A percentile compares a stretch with the other conserved stretches of the same genome.
Conservation (phyloP, 306 rosid genomes). For the Oxytropis ochrocephala region DNA sequence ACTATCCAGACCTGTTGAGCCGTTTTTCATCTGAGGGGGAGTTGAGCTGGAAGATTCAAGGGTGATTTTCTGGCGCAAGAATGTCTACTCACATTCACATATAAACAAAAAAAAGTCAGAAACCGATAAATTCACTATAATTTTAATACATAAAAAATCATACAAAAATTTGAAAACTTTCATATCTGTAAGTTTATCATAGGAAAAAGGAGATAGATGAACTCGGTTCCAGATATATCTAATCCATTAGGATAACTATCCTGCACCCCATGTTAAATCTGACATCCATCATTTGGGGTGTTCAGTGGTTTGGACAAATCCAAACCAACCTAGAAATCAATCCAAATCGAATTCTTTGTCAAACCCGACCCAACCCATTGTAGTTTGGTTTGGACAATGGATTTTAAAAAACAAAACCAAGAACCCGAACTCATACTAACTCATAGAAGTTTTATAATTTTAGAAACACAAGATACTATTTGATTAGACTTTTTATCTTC, state of each 20-base stretch:
- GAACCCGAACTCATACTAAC: too few relatives aligned
- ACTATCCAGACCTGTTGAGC: constrained; percentile 24
- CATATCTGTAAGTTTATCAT: neutral
- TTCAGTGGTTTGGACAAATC: too few relatives aligned
- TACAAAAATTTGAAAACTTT: neutral
- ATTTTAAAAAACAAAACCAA: too few relatives aligned
- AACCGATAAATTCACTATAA: constrained; percentile 9
- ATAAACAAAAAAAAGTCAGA: constrained; percentile 21
- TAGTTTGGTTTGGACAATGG: too few relatives aligned
- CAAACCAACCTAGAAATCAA: too few relatives aligned
- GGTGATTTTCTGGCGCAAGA: constrained; percentile 89
- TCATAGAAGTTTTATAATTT: too few relatives aligned
- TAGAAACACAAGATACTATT: too few relatives aligned
- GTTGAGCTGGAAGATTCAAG: constrained; percentile 49
- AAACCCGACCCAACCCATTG: too few relatives aligned
- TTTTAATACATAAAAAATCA: neutral
- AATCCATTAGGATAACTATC: neutral
- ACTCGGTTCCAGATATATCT: neutral
- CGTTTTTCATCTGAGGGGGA: constrained; percentile 36
- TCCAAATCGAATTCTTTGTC: too few relatives aligned
- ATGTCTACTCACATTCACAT: constrained; percentile 46
- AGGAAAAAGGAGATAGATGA: neutral
- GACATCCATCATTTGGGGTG: neutral
- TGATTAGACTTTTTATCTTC: too few relatives aligned
- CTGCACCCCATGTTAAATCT: neutral